Evolutionary conservation across 2,329 filamentous ascomycete species (phyloP), one percentile per base, ranked within the genome.

Genomic region (Sclerotinia borealis): DNA sequence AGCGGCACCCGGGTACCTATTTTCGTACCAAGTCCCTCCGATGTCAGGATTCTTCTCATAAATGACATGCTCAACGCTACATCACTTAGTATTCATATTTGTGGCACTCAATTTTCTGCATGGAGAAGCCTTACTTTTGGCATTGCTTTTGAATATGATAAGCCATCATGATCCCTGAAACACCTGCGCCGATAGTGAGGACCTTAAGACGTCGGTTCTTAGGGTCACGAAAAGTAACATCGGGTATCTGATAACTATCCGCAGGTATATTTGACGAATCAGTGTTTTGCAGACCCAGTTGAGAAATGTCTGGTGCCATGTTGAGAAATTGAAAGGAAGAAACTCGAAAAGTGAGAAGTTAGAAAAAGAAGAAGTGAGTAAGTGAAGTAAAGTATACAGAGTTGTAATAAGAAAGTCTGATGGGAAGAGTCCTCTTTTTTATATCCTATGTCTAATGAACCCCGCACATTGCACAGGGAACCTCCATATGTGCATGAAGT

Each of bases 1-100:
- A 61, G 78, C 77, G 65, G 81, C 83, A 17, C 82, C 82, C 0
- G 83, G 83, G 65, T 86, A 85, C 76, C 75, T 69, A 60, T 80
- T 80, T 65, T 79, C 77, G 2, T 79, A 67, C 79, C 79, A 81
- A 4, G 78, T 80, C 74, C 78, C 58, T 29, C 77, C 77, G 36
- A 80, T 71, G 45, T 77, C 75, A 17, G 71, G 66, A 59, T 80
- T 80, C 70, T 80, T 80, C 68, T 81, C 79, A 59, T 80, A 81
- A 3, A 81, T 77, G 15, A 78, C 74, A 68, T 78, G 77, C 39
- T 80, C 79, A 13, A 82, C 76, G 65, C 79, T 79, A 17, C 17
- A 6, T 22, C 4, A 13, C 3, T 31, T 47, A 63, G 39, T 13
- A n/a, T 13, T 51, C n/a, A 49, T 47, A 8, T 19, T 34, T 52